Base-by-base conservation (phyloP, 202 grass and related monocot genomes). In the Hordeum pubiflorum region DNA sequence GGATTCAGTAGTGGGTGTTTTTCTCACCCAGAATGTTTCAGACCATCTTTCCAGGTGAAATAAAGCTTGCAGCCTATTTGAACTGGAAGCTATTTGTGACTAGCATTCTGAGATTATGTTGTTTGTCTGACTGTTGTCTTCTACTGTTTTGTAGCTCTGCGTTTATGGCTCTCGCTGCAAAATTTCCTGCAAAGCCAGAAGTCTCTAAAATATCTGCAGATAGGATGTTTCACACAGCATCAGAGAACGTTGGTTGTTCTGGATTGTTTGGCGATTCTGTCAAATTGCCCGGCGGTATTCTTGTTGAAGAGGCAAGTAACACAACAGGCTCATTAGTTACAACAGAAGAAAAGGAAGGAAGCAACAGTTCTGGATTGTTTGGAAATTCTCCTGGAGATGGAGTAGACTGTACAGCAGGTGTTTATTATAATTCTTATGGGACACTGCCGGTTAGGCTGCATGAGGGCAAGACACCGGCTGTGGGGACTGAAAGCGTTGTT, bases 21-120 rank as follows among this genome's bases (percentile, higher is more conserved):
- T 94, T 84, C 92, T 94, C 77, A 94, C 89, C 21, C 92, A 94
- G 78, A 94, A 94, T 83, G 92, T 94, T 81, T 94, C 89, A 11
- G 92, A 94, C 74, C 92, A 94, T 91, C 92, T 94, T 81, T 94
- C 92, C 29, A 94, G 91, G 91, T 94, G 80, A 79, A 55, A 52
- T 79, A 70, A 79, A 67, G 68, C 65, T 77, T 82, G 61, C 60
- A 69, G 22, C 56, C 61, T 77, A 77, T 40, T 75, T 85, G 39
- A 76, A 72, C 73, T 79, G 79, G 10, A 56, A 41, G 55, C 29
- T 56, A 37, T 38, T 29, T 79, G 23, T 37, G 33, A 78, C 5
- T 67, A 70, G 27, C 76, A 59, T 79, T 70, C 15, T 59, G 26
- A 71, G 37, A 9, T 70, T 77, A 24, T 72, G 3, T 52, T 85